Base-by-base conservation (phyloP, 1,139 yeast species). In the Hansenula sp. region DNA sequence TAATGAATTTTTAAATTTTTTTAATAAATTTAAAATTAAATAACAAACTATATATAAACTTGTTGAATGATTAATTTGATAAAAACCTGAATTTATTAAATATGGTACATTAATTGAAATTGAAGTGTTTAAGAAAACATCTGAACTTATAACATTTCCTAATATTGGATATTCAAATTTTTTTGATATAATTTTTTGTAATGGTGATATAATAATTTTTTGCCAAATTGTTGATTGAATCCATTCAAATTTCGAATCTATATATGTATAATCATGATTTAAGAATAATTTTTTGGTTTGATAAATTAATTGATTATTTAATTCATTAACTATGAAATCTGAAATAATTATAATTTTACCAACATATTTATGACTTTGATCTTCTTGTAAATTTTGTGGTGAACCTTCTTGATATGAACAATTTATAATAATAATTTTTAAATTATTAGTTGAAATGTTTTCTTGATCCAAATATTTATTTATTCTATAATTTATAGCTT, bases 361-460 rank as follows among this genome's bases (percentile, higher is more conserved):
- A 16, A 53, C 56, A 26, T 51, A 53, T 34, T 50, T 53, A 33
- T 48, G 53, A 3, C 44, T 32, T 28, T 48, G 55, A 34, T 51
- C 42, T 30, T 51, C 55, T 34, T 50, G 50, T 11, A 51, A 52
- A 37, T 50, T 44, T 8, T 44, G 47, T 25, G 55, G 51, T 11
- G 44, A 41, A 24, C 54, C 52, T 36, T 53, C 56, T 32, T 51
- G 55, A 33, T 41, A 51, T 29, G 39, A 45, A 36, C 47, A 46
- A 38, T 48, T 46, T 4, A 47, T 22, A 13, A 53, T 43, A 13
- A 51, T 34, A 13, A 53, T 37, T 22, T 45, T 48, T 28, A 52
- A 36, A 17, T 46, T 42, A 20, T 41, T 33, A 30, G 44, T 16
- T 13, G 21, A 40, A 12, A 45, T 38, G 27, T 40, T 42, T 6